A percentile compares a stretch with the other conserved stretches of the same genome.
These are phyloP conservation scores for Hericium coralloides DNA, from an alignment of 768 basidiomycete genomes.

Conservation along the genomic window DNA sequence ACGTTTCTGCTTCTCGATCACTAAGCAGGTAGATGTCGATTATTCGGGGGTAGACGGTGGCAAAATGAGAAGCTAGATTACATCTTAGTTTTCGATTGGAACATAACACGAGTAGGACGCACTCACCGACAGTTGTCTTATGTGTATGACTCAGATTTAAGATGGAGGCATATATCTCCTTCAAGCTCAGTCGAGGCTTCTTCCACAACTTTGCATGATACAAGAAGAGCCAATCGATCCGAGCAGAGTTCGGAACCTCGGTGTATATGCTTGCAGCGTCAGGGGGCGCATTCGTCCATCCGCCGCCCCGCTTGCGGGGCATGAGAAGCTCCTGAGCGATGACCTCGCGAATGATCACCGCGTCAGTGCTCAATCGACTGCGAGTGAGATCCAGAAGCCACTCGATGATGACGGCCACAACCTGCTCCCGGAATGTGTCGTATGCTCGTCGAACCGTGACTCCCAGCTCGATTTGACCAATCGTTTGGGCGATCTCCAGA, in stretches of 20 bases:
- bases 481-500: slow-evolving; percentile 69
- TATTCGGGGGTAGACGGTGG: slow-evolving; percentile 74
- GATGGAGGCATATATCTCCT: slow-evolving; percentile 74
- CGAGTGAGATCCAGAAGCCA: slow-evolving; percentile 79
- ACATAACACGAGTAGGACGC: not conserved
- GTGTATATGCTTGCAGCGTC: slow-evolving; percentile 24
- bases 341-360: slow-evolving; percentile 59
- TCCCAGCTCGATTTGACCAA: slow-evolving; percentile 84
- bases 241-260: slow-evolving; percentile 39
- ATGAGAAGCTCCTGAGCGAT: slow-evolving; percentile 62
- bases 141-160: slow-evolving; percentile 64
- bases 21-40: slow-evolving; percentile 88
- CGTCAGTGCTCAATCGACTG: slow-evolving; percentile 58
- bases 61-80: slow-evolving; percentile 66
- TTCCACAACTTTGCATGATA: slow-evolving; percentile 86
- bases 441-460: slow-evolving; percentile 82
- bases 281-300: slow-evolving; percentile 31
- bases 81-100: slow-evolving; percentile 3
- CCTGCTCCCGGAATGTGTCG: slow-evolving; percentile 85
- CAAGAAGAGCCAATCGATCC: slow-evolving; percentile 69
- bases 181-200: slow-evolving; percentile 67
- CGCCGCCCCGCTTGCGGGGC: slow-evolving; percentile 45
- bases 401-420: slow-evolving; percentile 75
- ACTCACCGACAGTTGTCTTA: slow-evolving; percentile 72
- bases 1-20: slow-evolving; percentile 92